Base-by-base conservation (phyloP, 805 yeast genomes). In the Debaryomyces castellii region DNA sequence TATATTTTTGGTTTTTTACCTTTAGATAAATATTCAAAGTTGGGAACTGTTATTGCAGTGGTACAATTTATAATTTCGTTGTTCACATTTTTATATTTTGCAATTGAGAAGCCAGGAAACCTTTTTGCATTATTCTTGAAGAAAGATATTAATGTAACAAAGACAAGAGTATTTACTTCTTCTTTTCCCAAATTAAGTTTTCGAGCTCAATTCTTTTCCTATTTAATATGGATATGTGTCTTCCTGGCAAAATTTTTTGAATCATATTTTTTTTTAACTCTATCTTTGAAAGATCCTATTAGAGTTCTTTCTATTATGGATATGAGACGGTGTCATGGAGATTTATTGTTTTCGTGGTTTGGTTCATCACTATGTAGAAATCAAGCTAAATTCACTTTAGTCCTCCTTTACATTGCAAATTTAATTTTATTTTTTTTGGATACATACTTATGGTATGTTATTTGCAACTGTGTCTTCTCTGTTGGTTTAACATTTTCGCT, bases 381-480 rank as follows among this genome's bases (percentile, higher is more conserved):
- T 21, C 71, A 68, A 39, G 64, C 68, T 3, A 53, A 48, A 39
- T 30, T 67, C 4, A 51, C 62, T 2, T 49, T 68, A 40, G 49
- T 49, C 1, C 43, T 69, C 21, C 53, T 68, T 10, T 53, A 52
- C 28, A 30, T 60, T 8, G 57, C 68, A 0, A 60, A 67, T 46
- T 52, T 69, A 44, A 56, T 65, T 12, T 51, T 69, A n/a, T 69
- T 67, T 46, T 66, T 69, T 47, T 55, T 69, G 5, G 74, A 69
- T 46, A 66, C 74, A 4, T 69, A 69, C 39, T 57, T 67, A n/a
- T 69, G 74, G 74, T 69, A 69, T 51, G 58, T 67, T 27, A 60
- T 69, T 32, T 58, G 67, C 53, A 67, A 66, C 48, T 64, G 71
- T 43, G 37, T 67, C 4, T 64, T 69, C 47, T 66, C 72, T 5